Conservation (phyloP, 192 early-diverging fungal species). For the Backusella morwellensis region DNA sequence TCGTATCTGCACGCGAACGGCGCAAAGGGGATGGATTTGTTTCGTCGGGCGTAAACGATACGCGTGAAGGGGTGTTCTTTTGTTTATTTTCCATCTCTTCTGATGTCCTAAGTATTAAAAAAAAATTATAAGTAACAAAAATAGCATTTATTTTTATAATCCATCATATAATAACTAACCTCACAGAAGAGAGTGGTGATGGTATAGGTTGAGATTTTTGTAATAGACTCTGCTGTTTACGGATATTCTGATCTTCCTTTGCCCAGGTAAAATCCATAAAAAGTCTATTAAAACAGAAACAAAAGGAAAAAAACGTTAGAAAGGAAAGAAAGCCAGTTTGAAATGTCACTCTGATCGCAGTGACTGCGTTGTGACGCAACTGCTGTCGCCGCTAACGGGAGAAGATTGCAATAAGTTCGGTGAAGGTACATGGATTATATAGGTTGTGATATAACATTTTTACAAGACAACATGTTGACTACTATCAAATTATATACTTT, state of each 20-base stretch:
- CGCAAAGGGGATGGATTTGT: constrained; percentile 6
- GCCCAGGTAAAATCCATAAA: constrained; percentile 18
- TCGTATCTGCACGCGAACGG: constrained; percentile 29
- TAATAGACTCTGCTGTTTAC: constrained; percentile 10
- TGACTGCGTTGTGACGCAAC: constrained; percentile 7
- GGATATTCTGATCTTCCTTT: constrained; percentile 16
- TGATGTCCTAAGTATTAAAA: neutral
- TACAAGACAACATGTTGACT: neutral
- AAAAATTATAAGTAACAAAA: neutral
- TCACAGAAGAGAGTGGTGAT: neutral
- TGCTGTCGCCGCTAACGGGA: neutral
- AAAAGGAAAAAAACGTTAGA: neutral
- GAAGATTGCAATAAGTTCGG: neutral
- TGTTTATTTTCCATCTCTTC: neutral
- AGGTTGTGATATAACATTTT: neutral
- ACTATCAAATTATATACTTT: neutral
- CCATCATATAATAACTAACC: neutral
- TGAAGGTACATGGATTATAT: neutral
- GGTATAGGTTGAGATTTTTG: neutral
- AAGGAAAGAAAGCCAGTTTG: constrained; percentile 4
- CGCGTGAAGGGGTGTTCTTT: constrained; percentile 1
- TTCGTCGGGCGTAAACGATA: constrained; percentile 5
- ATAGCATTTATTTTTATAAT: neutral
- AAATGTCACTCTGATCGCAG: neutral
- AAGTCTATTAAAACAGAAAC: neutral